phyloP scores from a whole-genome alignment of 441 rosid species.

The Bruguiera hainesii region DNA sequence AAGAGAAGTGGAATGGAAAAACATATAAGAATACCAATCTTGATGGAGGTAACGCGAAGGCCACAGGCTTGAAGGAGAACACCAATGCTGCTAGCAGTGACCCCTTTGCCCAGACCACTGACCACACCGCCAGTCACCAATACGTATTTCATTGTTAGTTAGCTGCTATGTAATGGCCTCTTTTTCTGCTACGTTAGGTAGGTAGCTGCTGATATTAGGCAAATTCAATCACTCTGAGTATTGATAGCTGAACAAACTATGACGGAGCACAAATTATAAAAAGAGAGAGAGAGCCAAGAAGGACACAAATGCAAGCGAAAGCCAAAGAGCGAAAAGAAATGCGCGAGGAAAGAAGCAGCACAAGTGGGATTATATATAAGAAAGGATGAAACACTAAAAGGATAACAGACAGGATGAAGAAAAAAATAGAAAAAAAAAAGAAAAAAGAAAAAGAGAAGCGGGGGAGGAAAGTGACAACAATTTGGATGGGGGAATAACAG shows the following conservation, averaged over 20 bases:
- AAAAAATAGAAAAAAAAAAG: too few relatives aligned
- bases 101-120: conserved; percentile 91
- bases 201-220: too few relatives aligned
- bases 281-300: neutral
- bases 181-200: neutral
- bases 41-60: conserved; percentile 83
- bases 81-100: conserved; percentile 87
- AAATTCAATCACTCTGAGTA: neutral
- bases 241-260: neutral
- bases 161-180: neutral
- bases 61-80: conserved; percentile 77
- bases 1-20: neutral
- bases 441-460: too few relatives aligned
- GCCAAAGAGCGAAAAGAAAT: neutral
- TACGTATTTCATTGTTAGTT: conserved; percentile 70
- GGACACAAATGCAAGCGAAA: neutral
- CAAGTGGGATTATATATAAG: neutral
- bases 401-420: too few relatives aligned
- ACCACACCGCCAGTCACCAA: conserved; percentile 93
- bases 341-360: conserved; percentile 3
- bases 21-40: conserved; percentile 46
- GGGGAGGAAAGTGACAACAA: too few relatives aligned
- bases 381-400: too few relatives aligned
- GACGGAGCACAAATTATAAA: neutral
- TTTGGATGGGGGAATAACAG: too few relatives aligned